phyloP scores from a whole-genome alignment of 192 early-diverging fungal species.

The Coemansia sp. region DNA sequence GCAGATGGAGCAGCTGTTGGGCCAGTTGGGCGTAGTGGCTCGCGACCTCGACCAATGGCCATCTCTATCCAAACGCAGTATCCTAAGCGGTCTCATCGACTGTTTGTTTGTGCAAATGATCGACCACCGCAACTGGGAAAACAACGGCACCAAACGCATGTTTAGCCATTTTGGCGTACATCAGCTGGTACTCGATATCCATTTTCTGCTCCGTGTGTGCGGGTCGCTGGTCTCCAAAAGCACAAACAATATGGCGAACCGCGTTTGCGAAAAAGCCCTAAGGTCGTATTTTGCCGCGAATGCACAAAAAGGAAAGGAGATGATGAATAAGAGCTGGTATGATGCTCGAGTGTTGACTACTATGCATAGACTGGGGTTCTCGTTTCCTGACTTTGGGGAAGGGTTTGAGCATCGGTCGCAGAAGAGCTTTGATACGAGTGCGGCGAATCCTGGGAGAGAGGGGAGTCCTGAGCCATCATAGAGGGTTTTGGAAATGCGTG shows the following conservation, averaged over 20 bases:
- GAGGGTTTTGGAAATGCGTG: too few species aligned
- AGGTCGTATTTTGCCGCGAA: constrained; percentile 39
- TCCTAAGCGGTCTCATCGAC: constrained; percentile 51
- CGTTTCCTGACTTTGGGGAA: constrained; percentile 47
- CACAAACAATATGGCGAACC: constrained; percentile 56
- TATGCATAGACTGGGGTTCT: constrained; percentile 43
- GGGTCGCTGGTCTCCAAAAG: constrained; percentile 54
- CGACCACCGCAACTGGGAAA: constrained; percentile 48
- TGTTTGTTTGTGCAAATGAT: constrained; percentile 54
- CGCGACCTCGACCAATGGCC: constrained; percentile 54
- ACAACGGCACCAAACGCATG: constrained; percentile 16
- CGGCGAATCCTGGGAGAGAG: too few species aligned
- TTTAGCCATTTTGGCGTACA: constrained; percentile 56
- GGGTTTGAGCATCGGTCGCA: constrained; percentile 55
- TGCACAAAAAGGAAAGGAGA: constrained; percentile 13
- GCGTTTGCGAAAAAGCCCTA: constrained; percentile 56
- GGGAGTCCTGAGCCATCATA: too few species aligned
- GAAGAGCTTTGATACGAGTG: constrained; percentile 42
- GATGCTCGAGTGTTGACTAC: constrained; percentile 42
- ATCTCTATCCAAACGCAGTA: constrained; percentile 36
- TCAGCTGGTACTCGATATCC: constrained; percentile 50
- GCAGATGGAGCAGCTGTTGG: constrained; percentile 41
- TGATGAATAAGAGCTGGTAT: constrained; percentile 52
- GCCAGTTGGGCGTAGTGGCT: constrained; percentile 26
- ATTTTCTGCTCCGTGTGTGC: constrained; percentile 54